Conservation (phyloP, 108 stramenopile genomes). For the Craspedostauros australis region DNA sequence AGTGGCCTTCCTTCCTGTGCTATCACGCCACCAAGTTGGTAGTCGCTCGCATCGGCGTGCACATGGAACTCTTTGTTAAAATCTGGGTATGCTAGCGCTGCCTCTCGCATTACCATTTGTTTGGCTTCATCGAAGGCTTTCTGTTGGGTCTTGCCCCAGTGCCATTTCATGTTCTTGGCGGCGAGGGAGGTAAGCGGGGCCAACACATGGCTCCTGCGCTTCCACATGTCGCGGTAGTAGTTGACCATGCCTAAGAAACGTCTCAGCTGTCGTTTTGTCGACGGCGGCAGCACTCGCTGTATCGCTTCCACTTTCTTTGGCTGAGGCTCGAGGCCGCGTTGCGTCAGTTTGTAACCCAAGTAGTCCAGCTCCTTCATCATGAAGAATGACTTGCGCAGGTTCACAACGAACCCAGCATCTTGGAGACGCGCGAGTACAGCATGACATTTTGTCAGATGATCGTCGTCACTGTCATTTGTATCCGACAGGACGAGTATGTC, state of each 20-base stretch:
- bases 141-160: constrained; percentile 28
- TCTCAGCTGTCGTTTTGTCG: constrained; percentile 13
- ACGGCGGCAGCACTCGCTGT: constrained; percentile 12
- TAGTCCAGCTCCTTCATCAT: constrained; percentile 11
- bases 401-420: constrained; percentile 13
- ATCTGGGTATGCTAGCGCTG: constrained; percentile 37
- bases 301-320: constrained; percentile 38
- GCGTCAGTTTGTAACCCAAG: constrained; percentile 5
- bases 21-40: constrained; percentile 36
- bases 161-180: constrained; percentile 12
- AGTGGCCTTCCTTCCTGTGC: constrained; percentile 28
- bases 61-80: constrained; percentile 21
- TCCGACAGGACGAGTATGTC: constrained; percentile 29
- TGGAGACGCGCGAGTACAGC: constrained; percentile 11
- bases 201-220: constrained; percentile 24
- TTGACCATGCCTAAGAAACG: constrained; percentile 34
- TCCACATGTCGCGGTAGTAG: constrained; percentile 49
- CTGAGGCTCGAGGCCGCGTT: constrained; percentile 18
- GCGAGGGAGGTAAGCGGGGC: constrained; percentile 33
- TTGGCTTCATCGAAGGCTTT: constrained; percentile 41
- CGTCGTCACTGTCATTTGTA: constrained; percentile 9
- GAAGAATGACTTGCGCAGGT: constrained; percentile 13
- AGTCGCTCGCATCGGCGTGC: constrained; percentile 26
- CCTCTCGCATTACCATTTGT: constrained; percentile 20
- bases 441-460: constrained; percentile 25